Percentiles rank a stretch among this genome's conserved stretches.
Evolutionary conservation across 495 filamentous ascomycete species (phyloP).

Genomic region (Hyaloscypha finlandica): DNA sequence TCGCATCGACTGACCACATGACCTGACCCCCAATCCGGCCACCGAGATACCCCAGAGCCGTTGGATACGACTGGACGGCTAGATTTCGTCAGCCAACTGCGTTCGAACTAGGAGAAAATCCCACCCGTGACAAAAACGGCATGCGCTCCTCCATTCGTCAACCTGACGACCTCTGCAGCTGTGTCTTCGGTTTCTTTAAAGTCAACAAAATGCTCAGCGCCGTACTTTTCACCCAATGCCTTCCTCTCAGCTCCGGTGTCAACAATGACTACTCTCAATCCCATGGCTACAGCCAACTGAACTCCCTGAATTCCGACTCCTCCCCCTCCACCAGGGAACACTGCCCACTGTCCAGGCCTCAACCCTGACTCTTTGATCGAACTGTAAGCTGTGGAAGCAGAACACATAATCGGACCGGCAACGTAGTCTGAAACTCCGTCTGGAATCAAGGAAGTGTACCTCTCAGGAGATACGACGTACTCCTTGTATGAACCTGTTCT

Average conservation of each 20-base stretch:
- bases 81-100: background rate
- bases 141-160: conserved; percentile 29
- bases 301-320: conserved; percentile 28
- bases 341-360: conserved; percentile 44
- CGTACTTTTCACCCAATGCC: conserved; percentile 35
- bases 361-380: conserved; percentile 41
- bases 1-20: conserved; percentile 18
- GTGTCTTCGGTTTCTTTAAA: conserved; percentile 30
- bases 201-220: conserved; percentile 43
- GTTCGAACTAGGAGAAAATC: background rate
- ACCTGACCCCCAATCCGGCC: conserved; percentile 21
- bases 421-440: conserved; percentile 44
- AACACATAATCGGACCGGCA: conserved; percentile 50
- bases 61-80: conserved; percentile 17
- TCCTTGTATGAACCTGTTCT: conserved; percentile 40
- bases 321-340: conserved; percentile 43
- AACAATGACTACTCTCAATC: conserved; percentile 40
- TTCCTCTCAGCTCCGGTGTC: conserved; percentile 41
- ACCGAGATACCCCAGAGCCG: conserved; percentile 9
- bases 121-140: conserved; percentile 23
- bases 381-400: conserved; percentile 43
- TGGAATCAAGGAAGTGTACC: conserved; percentile 44
- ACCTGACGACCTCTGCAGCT: conserved; percentile 15
- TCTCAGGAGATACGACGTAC: conserved; percentile 43
- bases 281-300: conserved; percentile 42